Conservation (phyloP, 2,329 filamentous ascomycete species). For the Venturia carpophila region DNA sequence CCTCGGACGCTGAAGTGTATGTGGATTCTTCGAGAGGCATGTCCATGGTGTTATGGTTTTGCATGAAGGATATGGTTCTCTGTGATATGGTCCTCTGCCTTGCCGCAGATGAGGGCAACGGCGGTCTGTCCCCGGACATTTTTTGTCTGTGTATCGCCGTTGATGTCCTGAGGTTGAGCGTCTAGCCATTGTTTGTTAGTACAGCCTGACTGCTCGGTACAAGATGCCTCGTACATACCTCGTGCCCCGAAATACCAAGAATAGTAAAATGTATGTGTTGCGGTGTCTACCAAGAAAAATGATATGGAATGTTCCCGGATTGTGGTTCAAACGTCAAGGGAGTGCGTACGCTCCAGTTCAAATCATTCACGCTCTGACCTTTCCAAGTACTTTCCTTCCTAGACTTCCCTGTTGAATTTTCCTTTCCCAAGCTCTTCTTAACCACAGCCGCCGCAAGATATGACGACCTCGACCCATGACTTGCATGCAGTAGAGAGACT, state of each 20-base stretch:
- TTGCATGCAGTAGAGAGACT: not conserved
- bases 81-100: not conserved
- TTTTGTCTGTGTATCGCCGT: not conserved
- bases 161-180: not conserved
- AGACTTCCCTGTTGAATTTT: not conserved
- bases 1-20: not conserved
- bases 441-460: not conserved
- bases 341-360: not conserved
- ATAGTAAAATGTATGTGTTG: not conserved
- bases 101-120: not conserved
- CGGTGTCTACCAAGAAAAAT: not conserved
- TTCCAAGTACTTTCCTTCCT: not conserved
- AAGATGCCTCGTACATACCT: not conserved
- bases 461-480: not conserved
- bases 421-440: not conserved
- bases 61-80: not conserved
- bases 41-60: not conserved
- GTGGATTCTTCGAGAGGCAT: not conserved
- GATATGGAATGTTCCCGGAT: not conserved
- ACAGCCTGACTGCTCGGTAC: not conserved
- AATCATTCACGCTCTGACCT: not conserved
- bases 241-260: not conserved
- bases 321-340: not conserved
- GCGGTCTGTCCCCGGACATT: not conserved
- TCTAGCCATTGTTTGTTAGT: not conserved